Evolutionary conservation across 208 protist genomes (phyloP).

Genomic region (Strigomonas culicis): DNA sequence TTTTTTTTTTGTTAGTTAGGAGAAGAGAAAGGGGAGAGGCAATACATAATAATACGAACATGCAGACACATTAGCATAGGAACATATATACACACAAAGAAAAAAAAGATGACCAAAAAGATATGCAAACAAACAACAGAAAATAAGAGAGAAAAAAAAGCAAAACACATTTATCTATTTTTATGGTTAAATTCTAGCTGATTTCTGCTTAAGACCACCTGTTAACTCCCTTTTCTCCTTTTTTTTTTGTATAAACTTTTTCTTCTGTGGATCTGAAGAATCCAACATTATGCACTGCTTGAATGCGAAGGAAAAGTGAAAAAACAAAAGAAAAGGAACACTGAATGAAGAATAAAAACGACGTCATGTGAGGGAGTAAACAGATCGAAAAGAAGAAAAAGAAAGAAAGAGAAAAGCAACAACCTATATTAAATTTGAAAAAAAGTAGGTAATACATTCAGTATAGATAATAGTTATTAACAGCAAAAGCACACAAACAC

Average conservation of each 20-base stretch:
- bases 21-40: conserved; percentile 5
- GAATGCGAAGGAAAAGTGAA: too few relatives aligned
- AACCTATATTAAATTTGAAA: too few relatives aligned
- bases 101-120: not conserved
- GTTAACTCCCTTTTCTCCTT: not conserved
- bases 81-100: conserved; percentile 6
- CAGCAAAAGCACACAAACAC: not conserved
- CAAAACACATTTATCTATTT: conserved; percentile 1
- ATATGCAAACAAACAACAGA: conserved; percentile 10
- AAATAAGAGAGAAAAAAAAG: conserved; percentile 10
- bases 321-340: too few relatives aligned
- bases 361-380: too few relatives aligned
- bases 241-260: not conserved
- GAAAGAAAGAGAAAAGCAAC: too few relatives aligned
- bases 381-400: too few relatives aligned
- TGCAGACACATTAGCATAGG: conserved; percentile 6
- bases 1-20: not conserved
- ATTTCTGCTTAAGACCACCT: not conserved
- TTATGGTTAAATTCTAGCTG: too few relatives aligned
- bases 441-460: not conserved
- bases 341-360: too few relatives aligned
- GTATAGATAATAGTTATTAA: not conserved
- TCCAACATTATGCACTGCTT: not conserved
- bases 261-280: too few relatives aligned
- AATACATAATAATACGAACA: conserved; percentile 9